Evolutionary conservation across 192 early-diverging fungal genomes (phyloP), one percentile per base, ranked within the genome.

Genomic region (Geranomyces variabilis): DNA sequence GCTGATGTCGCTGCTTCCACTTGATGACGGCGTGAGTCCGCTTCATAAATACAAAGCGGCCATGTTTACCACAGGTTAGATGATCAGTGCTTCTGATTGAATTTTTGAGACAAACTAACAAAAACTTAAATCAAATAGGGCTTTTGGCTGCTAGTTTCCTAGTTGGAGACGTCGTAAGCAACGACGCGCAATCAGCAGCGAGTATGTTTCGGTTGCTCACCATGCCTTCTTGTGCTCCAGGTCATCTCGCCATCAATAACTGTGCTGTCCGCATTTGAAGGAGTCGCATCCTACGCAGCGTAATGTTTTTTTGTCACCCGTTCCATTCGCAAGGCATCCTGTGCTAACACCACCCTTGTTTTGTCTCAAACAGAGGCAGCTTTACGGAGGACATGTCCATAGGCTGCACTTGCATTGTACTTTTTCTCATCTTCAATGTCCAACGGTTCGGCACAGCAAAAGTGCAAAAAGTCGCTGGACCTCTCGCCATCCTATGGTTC

Each of bases 381-480:
- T 64, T 82, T 49, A 47, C 78, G 19, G 59, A 68, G 19, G 33
- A 58, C 5, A 74, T 65, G 41, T 63, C 72, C 0, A 66, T 78
- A 33, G 79, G 69, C 4, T 66, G 74, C 28, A 47, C 79, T 5
- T 73, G 74, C 49, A 60, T 31, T 15, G 78, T 85, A 14, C 57
- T 86, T 15, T 49, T 78, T 15, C 14, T 81, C 34, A 60, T 88
- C n/a, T 51, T 77, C 48, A 15, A 8, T 29, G 45, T 46, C 3
- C 86, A 88, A 74, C 69, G 53, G n/a, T 84, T 78, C 56, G 86
- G 86, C 19, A 87, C 86, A 7, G 57, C 59, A 28, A 77, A 69
- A 46, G 47, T 80, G 0, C 68, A 72, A 15, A 68, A 56, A 30
- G 75, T 71, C 29, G 82, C 75, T 57, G 77, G 79, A 6, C 85